Evolutionary conservation across 1,284 basidiomycete species (phyloP), one percentile per base, ranked within the genome.

Genomic region (Ganoderma lucidum): DNA sequence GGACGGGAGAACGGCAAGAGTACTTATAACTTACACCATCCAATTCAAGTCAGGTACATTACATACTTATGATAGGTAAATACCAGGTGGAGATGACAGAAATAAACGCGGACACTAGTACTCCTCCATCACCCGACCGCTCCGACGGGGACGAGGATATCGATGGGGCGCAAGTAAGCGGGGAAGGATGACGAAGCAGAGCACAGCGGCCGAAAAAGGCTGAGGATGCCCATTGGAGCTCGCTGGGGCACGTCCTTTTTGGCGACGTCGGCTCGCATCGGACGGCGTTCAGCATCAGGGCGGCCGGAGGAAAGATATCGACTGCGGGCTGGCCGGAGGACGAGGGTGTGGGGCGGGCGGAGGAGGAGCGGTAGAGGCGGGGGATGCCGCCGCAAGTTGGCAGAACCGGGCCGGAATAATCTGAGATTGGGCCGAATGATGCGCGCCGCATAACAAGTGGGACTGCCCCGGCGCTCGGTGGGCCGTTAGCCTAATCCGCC

Each of bases 351-450:
- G 30, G 56, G 39, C 39, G 60, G 65, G 59, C 62, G 64, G 56
- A 58, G 41, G 55, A 61, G 63, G 62, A n/a, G 17, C 4, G 42
- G 28, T 65, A 48, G 60, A 51, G 62, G 39, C 53, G 53, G 65
- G 30, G 28, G 51, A 17, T 48, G 53, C 53, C 23, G 62, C 65
- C 68, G 63, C 67, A 65, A 23, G 56, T 42, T 42, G 66, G 68
- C 68, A 63, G 60, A 63, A 60, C 68, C 72, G 70, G 72, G 69
- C 69, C 68, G 72, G 67, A 14, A 42, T 41, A 61, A 73, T 73
- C 66, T 72, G 65, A 70, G 69, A 70, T 68, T 48, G 55, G 61
- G 68, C 70, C 72, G 72, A 73, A 63, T 71, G 72, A 73, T 73
- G 72, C 70, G 70, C 70, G 70, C 68, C 66, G 65, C 71, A 68